Base-by-base conservation (phyloP, 306 rosid species). In the Inga leiocalycina region DNA sequence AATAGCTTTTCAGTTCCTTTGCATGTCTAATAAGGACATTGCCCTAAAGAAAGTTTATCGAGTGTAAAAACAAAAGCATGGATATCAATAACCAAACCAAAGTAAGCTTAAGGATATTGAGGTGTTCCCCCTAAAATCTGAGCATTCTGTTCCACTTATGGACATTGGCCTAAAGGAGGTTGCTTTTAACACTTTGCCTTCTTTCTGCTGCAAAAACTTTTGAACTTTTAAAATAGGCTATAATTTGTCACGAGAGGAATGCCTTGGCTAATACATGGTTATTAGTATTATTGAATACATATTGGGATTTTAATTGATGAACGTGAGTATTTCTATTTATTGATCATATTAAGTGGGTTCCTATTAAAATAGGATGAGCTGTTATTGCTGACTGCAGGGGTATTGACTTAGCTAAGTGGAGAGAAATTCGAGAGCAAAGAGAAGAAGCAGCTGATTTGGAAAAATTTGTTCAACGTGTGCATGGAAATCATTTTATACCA, bases 401-500 rank as follows among this genome's bases (percentile, higher is more conserved):
- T 83, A 76, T 94, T 83, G 97, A 96, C 87, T 83, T 96, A 80
- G 84, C 97, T 67, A 85, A 82, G 56, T 96, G 99, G 99, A 89
- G 84, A 85, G 98, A 96, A 72, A 89, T 92, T 85, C 86, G 81
- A 79, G 85, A 82, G 61, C 88, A 90, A 74, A 87, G 83, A 65
- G 97, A 94, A 81, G 95, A 90, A 85, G 89, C 22, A 68, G 89
- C 99, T 81, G 88, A 94, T 83, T 57, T 94, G 89, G 93, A 90
- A 43, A 91, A 85, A 79, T 96, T 96, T 84, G 92, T 88, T 84
- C 95, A 87, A 49, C 92, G 91, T 67, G 97, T 96, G 79, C 99
- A 88, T 46, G 94, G 92, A 73, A 96, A 96, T 88, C 97, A 96
- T 91, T 96, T 94, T 85, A 96, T 96, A 85, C 99, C 99, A 10